Evolutionary conservation across 225 moss, liverwort and hornwort genomes (phyloP), one percentile per base, ranked within the genome.

Genomic region (Bryoerythrophyllum caledonicum): DNA sequence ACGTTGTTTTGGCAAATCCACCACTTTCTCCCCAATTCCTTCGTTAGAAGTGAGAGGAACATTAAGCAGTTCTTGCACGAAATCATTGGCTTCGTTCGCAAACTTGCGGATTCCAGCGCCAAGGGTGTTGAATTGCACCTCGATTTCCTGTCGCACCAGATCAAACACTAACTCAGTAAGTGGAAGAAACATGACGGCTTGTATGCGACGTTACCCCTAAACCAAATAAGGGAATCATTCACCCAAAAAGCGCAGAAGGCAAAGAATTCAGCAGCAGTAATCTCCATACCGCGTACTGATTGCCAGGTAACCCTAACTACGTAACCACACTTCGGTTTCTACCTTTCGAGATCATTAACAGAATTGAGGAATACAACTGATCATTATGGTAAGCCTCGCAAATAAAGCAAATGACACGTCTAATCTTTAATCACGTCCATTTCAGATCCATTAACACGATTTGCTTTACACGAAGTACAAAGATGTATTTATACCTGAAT

Each of bases 21-120:
- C 84, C 48, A 82, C 78, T 61, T 85, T 88, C 72, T 80, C 82
- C 35, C 80, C 80, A 24, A 24, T 57, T 40, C 75, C 78, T 8
- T 88, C 85, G 37, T 19, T 79, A 17, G 79, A 52, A 43, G 65
- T 65, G 63, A 63, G 71, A 41, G 87, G 87, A 16, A 80, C 82
- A 44, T 54, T 85, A 27, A 88, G 82, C 55, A 88, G 63, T 55
- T 85, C 85, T 80, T 85, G 87, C 75, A 88, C 85, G 44, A 82
- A 85, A 24, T 88, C 87, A 68, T 88, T 88, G 26, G 87, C 87
- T 78, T 88, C 85, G 57, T 82, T 88, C 19, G 85, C 82, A 72
- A 85, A 82, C 77, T 85, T 88, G 56, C 82, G 82, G 60, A 88
- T 82, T 60, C 85, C 85, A 78, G 85, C 82, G 30, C 87, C 87